Evolutionary conservation across 495 filamentous ascomycete genomes (phyloP).

Genomic region (Neurospora cerealis): DNA sequence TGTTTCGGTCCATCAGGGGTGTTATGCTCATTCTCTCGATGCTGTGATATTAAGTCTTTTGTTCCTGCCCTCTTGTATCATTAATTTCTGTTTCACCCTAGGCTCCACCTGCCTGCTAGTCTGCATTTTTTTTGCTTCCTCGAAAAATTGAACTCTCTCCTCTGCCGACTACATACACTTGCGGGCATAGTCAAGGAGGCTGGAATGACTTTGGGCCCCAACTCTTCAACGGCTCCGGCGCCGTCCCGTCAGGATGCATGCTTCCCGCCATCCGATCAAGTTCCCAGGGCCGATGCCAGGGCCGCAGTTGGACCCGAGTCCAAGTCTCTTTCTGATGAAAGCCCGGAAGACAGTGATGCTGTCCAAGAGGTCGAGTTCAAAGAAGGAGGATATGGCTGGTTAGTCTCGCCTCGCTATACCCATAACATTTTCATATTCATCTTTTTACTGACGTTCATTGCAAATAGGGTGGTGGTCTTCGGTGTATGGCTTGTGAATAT

Average conservation of each 20-base stretch:
- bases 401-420: slow-evolving; percentile 2
- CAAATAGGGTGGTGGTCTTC: slow-evolving; percentile 39
- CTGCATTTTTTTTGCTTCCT: neutral
- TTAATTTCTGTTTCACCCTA: neutral
- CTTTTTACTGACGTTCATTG: neutral
- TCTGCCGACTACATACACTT: neutral
- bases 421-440: neutral
- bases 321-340: slow-evolving; percentile 5
- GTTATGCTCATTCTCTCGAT: neutral
- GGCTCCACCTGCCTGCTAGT: neutral
- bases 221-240: neutral
- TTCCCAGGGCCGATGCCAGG: neutral
- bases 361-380: slow-evolving; percentile 23
- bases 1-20: neutral
- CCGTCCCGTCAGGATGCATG: neutral
- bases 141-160: neutral
- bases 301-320: neutral
- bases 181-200: neutral
- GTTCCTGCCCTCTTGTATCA: neutral
- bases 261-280: neutral
- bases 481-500: slow-evolving; percentile 44
- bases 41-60: neutral
- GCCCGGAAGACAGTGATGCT: slow-evolving; percentile 13
- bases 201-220: neutral
- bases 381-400: slow-evolving; percentile 41